Percentiles rank a stretch among this genome's conserved stretches.
These are phyloP conservation scores for Xylaria sp. DNA, from an alignment of 2,329 filamentous ascomycete species.

Conservation along the genomic window DNA sequence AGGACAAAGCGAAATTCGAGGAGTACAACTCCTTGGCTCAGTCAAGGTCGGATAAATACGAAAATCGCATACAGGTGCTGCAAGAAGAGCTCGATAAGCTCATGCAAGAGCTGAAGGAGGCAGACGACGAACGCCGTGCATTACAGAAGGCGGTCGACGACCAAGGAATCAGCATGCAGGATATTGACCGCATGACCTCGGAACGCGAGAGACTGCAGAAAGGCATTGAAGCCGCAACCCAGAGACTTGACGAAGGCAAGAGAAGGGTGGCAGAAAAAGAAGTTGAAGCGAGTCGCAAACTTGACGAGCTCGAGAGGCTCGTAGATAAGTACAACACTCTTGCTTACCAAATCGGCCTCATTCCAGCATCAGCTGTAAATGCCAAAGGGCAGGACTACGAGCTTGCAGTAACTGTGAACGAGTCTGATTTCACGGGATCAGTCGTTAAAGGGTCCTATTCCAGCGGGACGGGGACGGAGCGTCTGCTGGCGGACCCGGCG, in stretches of 20 bases:
- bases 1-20: constrained; percentile 94
- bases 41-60: constrained; percentile 88
- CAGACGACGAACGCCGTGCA: constrained; percentile 81
- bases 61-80: constrained; percentile 80
- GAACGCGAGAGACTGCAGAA: constrained; percentile 94
- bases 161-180: constrained; percentile 94
- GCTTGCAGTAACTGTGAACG: constrained; percentile 82
- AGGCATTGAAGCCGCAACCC: constrained; percentile 79
- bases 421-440: constrained; percentile 79
- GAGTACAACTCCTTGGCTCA: constrained; percentile 89
- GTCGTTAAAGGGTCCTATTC: constrained; percentile 59
- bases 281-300: constrained; percentile 81
- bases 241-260: constrained; percentile 85
- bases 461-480: constrained; percentile 68
- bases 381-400: constrained; percentile 89
- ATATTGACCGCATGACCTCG: constrained; percentile 98
- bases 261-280: constrained; percentile 86
- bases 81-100: constrained; percentile 87
- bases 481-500: constrained; percentile 81
- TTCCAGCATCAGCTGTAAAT: constrained; percentile 84
- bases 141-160: constrained; percentile 90
- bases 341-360: constrained; percentile 92
- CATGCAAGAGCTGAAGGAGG: constrained; percentile 76
- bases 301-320: constrained; percentile 91
- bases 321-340: constrained; percentile 94